Percentiles rank a stretch among this genome's conserved stretches.
Conservation (phyloP, 2,329 filamentous ascomycete genomes). For the Mollisia scopiformis region DNA sequence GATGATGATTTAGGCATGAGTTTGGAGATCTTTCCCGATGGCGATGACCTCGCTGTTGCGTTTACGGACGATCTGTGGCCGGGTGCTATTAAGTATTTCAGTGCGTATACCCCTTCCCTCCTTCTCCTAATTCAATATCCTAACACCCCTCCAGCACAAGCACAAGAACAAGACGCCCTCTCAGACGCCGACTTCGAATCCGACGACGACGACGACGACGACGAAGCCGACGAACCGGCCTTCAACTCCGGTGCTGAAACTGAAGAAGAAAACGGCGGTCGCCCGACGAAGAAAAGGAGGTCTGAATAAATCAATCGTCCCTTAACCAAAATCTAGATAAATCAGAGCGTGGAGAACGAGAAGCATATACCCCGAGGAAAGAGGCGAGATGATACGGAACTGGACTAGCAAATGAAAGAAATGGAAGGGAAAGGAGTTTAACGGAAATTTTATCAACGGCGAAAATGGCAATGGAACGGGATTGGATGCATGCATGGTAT, state of each 20-base stretch:
- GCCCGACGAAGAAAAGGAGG: constrained; percentile 26
- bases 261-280: constrained; percentile 5
- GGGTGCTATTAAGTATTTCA: constrained; percentile 87
- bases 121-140: constrained; percentile 1
- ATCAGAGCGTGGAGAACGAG: background rate
- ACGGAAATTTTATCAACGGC: no score
- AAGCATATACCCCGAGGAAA: no score
- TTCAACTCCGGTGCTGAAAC: constrained; percentile 1
- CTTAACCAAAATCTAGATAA: background rate
- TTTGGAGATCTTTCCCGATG: constrained; percentile 85
- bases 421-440: no score
- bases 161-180: constrained; percentile 69
- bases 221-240: constrained; percentile 42
- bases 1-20: constrained; percentile 66
- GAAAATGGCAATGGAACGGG: no score
- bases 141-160: constrained; percentile 54
- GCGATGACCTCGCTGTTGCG: constrained; percentile 78
- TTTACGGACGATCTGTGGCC: constrained; percentile 90
- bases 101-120: constrained; percentile 52
- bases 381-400: no score
- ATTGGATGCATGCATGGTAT: no score
- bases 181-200: constrained; percentile 74
- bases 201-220: constrained; percentile 55
- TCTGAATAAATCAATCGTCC: constrained; percentile 1
- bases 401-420: no score